Evolutionary conservation across 768 basidiomycete genomes (phyloP).

Genomic region (Kondoa malvinella): DNA sequence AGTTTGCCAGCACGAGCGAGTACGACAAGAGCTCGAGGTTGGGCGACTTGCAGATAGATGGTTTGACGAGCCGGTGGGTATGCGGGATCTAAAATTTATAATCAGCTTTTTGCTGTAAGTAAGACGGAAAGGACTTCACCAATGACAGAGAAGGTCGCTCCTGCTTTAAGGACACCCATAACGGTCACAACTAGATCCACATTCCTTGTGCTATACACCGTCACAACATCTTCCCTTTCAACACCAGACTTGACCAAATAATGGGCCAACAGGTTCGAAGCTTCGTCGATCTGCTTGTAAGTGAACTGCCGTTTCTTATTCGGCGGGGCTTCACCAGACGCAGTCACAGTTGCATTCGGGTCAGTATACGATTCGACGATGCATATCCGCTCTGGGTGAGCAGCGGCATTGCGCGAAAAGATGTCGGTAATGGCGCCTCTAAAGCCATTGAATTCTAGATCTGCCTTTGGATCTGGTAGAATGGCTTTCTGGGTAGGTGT

Average conservation of each 20-base stretch:
- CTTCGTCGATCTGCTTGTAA: slow-evolving; percentile 62
- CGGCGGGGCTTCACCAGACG: slow-evolving; percentile 26
- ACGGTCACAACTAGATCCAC: slow-evolving; percentile 94
- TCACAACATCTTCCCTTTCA: slow-evolving; percentile 85
- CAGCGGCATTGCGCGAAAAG: slow-evolving; percentile 69
- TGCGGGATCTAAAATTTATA: slow-evolving; percentile 70
- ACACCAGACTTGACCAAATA: slow-evolving; percentile 71
- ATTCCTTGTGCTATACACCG: slow-evolving; percentile 90
- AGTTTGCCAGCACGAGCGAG: slow-evolving; percentile 77
- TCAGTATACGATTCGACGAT: slow-evolving; percentile 55
- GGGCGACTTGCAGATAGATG: slow-evolving; percentile 80
- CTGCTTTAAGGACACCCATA: slow-evolving; percentile 88
- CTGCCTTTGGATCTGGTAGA: slow-evolving; percentile 66
- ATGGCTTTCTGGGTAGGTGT: slow-evolving; percentile 50
- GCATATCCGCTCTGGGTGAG: slow-evolving; percentile 65
- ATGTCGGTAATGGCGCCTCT: slow-evolving; percentile 93
- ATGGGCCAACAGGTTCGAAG: slow-evolving; percentile 78
- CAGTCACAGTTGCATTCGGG: slow-evolving; percentile 19
- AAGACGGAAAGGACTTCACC: slow-evolving; percentile 40
- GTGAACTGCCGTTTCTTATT: slow-evolving; percentile 48
- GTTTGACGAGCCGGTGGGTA: slow-evolving; percentile 87
- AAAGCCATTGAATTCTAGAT: slow-evolving; percentile 94
- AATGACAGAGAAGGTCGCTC: slow-evolving; percentile 92
- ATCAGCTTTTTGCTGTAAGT: not conserved
- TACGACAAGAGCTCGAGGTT: slow-evolving; percentile 74